These are phyloP conservation scores for Sporothrix sp. DNA, from an alignment of 2,329 filamentous ascomycete genomes.

Conservation along the genomic window DNA sequence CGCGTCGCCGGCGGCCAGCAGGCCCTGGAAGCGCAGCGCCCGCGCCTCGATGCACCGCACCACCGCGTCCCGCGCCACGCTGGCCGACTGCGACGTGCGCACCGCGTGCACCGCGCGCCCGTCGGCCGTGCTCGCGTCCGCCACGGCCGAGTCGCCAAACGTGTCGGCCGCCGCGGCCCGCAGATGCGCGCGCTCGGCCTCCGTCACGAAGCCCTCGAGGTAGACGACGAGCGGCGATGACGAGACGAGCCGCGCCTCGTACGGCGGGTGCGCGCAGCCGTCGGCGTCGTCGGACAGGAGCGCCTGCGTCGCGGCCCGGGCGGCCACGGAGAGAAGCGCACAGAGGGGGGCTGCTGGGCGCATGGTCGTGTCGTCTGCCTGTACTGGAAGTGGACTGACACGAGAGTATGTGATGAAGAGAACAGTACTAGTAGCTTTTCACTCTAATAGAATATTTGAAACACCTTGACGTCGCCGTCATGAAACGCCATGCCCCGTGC, in stretches of 20 bases:
- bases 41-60: slow-evolving; percentile 39
- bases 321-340: not conserved
- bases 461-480: not conserved
- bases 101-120: slow-evolving; percentile 27
- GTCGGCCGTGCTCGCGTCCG: slow-evolving; percentile 19
- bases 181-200: slow-evolving; percentile 33
- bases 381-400: no score
- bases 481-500: slow-evolving; percentile 2
- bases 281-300: not conserved
- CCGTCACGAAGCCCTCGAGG: slow-evolving; percentile 36
- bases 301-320: not conserved
- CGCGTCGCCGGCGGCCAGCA: slow-evolving; percentile 10
- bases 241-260: slow-evolving; percentile 35
- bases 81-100: slow-evolving; percentile 38
- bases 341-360: no score
- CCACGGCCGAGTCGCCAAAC: slow-evolving; percentile 35
- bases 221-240: slow-evolving; percentile 41
- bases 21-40: slow-evolving; percentile 37
- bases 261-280: slow-evolving; percentile 22
- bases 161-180: slow-evolving; percentile 34
- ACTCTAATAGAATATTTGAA: no score
- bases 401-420: no score
- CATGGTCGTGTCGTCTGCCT: no score
- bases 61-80: slow-evolving; percentile 32
- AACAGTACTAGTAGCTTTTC: not conserved